Percentiles rank a stretch among this genome's conserved stretches.
These are phyloP conservation scores for Thinopyrum elongatum DNA, from an alignment of 176 grass and related monocot genomes.

Conservation along the genomic window DNA sequence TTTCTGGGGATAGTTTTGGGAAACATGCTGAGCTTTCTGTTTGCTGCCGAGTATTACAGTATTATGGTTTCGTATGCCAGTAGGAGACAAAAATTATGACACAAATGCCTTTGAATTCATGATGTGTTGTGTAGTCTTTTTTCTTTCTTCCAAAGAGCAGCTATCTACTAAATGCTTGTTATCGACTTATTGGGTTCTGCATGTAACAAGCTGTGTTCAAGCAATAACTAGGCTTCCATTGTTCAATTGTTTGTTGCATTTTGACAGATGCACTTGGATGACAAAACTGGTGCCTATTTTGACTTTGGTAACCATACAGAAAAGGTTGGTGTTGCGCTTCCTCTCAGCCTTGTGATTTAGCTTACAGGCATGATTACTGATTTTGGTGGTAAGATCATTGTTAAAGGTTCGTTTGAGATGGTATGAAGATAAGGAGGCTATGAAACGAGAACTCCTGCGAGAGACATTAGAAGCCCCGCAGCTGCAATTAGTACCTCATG, in stretches of 20 bases:
- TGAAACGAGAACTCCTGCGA: slow-evolving; percentile 70
- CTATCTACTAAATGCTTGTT: neutral
- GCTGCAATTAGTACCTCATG: slow-evolving; percentile 81
- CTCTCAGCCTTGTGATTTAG: slow-evolving; percentile 19
- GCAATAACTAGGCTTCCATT: neutral
- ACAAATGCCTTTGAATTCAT: neutral
- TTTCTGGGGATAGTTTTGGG: neutral
- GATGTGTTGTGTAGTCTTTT: neutral
- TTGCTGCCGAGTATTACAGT: neutral
- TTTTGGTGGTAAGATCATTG: slow-evolving; percentile 12
- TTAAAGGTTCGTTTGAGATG: slow-evolving; percentile 88
- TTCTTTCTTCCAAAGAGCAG: neutral
- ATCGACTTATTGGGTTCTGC: neutral
- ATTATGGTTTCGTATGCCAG: slow-evolving; percentile 12
- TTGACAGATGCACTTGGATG: slow-evolving; percentile 90
- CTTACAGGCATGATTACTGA: slow-evolving; percentile 8
- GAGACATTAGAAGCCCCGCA: slow-evolving; percentile 74
- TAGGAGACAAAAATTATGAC: neutral
- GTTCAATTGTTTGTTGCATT: slow-evolving; percentile 16
- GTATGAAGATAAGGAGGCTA: slow-evolving; percentile 56
- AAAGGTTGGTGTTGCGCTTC: slow-evolving; percentile 53
- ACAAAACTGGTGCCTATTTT: slow-evolving; percentile 67
- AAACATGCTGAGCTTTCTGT: neutral
- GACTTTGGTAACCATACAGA: slow-evolving; percentile 97
- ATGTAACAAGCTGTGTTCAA: neutral